These are phyloP conservation scores for Aspergillus coremiiformis DNA, from an alignment of 495 filamentous ascomycete species.

Conservation along the genomic window DNA sequence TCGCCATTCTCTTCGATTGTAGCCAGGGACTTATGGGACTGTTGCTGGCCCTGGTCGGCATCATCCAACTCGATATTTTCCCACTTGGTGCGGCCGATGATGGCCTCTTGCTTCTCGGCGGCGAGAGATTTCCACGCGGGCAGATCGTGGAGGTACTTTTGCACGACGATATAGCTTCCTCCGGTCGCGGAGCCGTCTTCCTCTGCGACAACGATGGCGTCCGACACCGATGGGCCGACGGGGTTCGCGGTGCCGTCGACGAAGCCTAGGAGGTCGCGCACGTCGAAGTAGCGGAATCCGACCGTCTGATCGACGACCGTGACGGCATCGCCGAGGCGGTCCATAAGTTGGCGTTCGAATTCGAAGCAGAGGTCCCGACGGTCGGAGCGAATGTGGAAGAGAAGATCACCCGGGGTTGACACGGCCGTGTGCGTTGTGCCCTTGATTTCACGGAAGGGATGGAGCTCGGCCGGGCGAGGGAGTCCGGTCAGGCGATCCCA, in stretches of 20 bases:
- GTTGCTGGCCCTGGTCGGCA: constrained; percentile 38
- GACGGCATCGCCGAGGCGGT: constrained; percentile 40
- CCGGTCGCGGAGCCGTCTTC: constrained; percentile 32
- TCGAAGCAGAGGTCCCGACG: constrained; percentile 52
- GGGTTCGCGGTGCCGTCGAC: constrained; percentile 55
- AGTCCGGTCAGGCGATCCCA: constrained; percentile 42
- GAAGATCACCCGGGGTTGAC: constrained; percentile 47
- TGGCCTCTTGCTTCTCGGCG: constrained; percentile 46
- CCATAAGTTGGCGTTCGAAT: constrained; percentile 48
- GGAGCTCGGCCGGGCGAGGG: constrained; percentile 44
- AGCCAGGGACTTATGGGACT: constrained; percentile 48
- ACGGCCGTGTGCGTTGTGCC: constrained; percentile 41
- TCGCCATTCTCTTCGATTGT: constrained; percentile 46
- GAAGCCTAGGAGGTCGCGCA: constrained; percentile 52
- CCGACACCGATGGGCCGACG: constrained; percentile 39
- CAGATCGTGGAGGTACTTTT: constrained; percentile 52
- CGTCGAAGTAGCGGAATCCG: constrained; percentile 54
- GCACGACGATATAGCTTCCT: constrained; percentile 51
- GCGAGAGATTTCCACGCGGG: constrained; percentile 38
- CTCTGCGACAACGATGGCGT: constrained; percentile 38
- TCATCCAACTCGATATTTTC: constrained; percentile 52
- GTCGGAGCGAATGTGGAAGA: constrained; percentile 52
- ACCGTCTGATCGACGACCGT: constrained; percentile 44
- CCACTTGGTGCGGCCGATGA: constrained; percentile 50
- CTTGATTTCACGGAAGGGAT: constrained; percentile 40